These are phyloP conservation scores for Kuraishia piskuri DNA, from an alignment of 805 yeast genomes.

Conservation along the genomic window DNA sequence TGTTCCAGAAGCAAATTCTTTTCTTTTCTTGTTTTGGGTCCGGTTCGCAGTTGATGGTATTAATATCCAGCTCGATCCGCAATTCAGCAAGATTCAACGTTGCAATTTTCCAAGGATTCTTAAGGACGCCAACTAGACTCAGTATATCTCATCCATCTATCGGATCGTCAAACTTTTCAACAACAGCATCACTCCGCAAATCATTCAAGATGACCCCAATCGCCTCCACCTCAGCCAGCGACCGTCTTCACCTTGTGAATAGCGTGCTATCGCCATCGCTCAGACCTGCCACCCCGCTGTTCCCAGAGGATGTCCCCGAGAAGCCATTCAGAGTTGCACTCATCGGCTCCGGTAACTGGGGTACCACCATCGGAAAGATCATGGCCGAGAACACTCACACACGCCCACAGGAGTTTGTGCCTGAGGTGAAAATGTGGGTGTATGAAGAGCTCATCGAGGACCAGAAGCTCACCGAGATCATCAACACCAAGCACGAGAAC, in stretches of 20 bases:
- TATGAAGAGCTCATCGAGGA: conserved; percentile 80
- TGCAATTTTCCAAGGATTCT: background rate
- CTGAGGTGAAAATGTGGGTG: conserved; percentile 93
- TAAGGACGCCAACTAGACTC: background rate
- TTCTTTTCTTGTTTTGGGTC: background rate
- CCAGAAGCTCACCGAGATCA: conserved; percentile 76
- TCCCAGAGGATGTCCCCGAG: conserved; percentile 19
- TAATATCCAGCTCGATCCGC: background rate
- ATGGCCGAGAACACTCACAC: conserved; percentile 79
- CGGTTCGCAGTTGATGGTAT: background rate
- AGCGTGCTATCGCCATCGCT: conserved; percentile 1
- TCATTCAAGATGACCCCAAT: background rate
- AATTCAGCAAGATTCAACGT: background rate
- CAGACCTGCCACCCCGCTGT: conserved; percentile 6
- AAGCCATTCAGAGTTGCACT: conserved; percentile 52
- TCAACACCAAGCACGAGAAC: conserved; percentile 85
- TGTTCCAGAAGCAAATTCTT: background rate
- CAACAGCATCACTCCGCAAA: background rate
- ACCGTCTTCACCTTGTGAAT: background rate
- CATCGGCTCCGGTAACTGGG: conserved; percentile 98
- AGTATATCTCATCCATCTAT: background rate
- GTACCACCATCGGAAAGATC: conserved; percentile 94
- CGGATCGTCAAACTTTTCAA: background rate
- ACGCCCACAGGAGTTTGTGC: conserved; percentile 64
- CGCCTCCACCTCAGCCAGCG: background rate